Base-by-base conservation (phyloP, 306 rosid genomes). In the Pterocarpus santalinus region DNA sequence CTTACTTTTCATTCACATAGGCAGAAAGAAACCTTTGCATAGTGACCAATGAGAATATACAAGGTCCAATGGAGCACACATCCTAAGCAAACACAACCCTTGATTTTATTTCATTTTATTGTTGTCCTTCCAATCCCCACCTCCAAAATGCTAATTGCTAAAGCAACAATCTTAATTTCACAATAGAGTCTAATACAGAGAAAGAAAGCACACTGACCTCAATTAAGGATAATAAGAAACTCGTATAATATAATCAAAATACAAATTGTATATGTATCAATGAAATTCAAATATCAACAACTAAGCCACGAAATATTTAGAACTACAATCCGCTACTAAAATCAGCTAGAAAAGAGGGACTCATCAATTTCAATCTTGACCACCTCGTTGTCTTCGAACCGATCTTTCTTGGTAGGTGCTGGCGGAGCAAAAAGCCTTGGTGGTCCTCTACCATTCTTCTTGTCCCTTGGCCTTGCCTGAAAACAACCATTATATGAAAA, bases 381-480 rank as follows among this genome's bases (percentile, higher is more conserved):
- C 14, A 75, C 74, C 69, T 85, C 88, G n/a, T 88, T 82, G 73
- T 87, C 93, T 49, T 91, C 94, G 57, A 83, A 87, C 84, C 78
- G 83, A 47, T 91, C 98, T 86, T 89, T 91, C 91, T 77, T 90
- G 8, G 88, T 66, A 2, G 86, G 85, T 34, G 87, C 78, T 2
- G 87, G 89, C 5, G 98, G 92, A 72, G 83, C 78, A 28, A 83
- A 76, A 51, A 84, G 77, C 83, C 90, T 86, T 4, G 97, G 98
- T 13, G 94, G 89, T 17, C 98, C 98, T 84, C 90, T 90, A 55
- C 98, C 98, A 49, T 94, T 91, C n/a, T 82, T 87, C 89, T 94
- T 94, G 86, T 90, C 53, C 84, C 84, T 68, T 13, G 97, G 98
- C 84, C 97, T 85, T 14, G 98, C 90, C 98, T 94, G 43, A 62